These are phyloP conservation scores for Lachnellula willkommii DNA, from an alignment of 2,329 filamentous ascomycete species.

Conservation along the genomic window DNA sequence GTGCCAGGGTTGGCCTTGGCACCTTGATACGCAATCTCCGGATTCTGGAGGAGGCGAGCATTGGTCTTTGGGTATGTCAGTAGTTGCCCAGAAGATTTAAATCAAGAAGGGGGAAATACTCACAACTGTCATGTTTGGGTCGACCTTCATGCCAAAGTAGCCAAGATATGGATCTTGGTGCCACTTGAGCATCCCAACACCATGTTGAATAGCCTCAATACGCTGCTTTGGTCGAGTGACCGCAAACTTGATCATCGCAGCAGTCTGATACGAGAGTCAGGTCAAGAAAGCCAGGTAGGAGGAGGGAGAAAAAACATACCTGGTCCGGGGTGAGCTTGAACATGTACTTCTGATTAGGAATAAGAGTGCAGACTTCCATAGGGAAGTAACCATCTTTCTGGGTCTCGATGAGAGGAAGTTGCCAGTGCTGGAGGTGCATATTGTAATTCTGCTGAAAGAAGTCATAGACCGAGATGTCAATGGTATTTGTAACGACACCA, in stretches of 20 bases:
- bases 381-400: slow-evolving; percentile 52
- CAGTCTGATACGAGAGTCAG: slow-evolving; percentile 50
- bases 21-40: slow-evolving; percentile 59
- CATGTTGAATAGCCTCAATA: slow-evolving; percentile 60
- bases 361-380: slow-evolving; percentile 53
- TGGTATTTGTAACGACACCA: slow-evolving; percentile 33
- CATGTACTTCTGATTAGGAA: slow-evolving; percentile 53
- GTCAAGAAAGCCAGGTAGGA: neutral
- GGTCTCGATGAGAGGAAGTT: slow-evolving; percentile 55
- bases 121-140: slow-evolving; percentile 52
- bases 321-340: slow-evolving; percentile 54
- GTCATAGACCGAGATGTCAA: slow-evolving; percentile 39
- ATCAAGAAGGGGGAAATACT: neutral
- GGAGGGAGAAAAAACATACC: slow-evolving; percentile 26
- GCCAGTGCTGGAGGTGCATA: slow-evolving; percentile 40
- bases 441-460: slow-evolving; percentile 55
- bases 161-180: slow-evolving; percentile 61
- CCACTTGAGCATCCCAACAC: slow-evolving; percentile 65
- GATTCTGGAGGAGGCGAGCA: slow-evolving; percentile 66
- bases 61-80: slow-evolving; percentile 43
- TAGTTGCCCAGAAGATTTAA: neutral
- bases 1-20: slow-evolving; percentile 53
- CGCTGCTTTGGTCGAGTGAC: slow-evolving; percentile 71
- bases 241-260: slow-evolving; percentile 88
- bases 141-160: slow-evolving; percentile 70